Base-by-base conservation (phyloP, 371 early-diverging fungal genomes). In the Apophysomyces elegans region DNA sequence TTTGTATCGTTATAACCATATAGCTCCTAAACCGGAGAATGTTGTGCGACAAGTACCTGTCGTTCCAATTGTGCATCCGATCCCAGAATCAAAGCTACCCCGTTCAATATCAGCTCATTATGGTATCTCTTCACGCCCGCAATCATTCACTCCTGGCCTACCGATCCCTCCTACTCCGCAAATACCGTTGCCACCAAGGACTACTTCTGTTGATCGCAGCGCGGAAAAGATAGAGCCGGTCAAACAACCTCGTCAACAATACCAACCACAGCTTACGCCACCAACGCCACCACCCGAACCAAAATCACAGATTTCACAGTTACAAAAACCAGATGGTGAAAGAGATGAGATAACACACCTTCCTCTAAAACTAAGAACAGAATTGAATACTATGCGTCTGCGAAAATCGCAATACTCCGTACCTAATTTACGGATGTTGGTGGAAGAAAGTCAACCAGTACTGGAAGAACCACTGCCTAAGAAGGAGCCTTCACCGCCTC, bases 241-340 rank as follows among this genome's bases (percentile, higher is more conserved):
- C 13, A 45, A 45, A 45, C 46, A 45, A 45, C 16, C 46, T 6
- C 54, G 54, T 9, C 54, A 50, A 21, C 54, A 50, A 21, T 50
- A 50, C 21, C 54, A 50, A 50, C 54, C 54, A 50, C 54, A 50
- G 35, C 54, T 50, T 21, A 50, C 54, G 9, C 54, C 54, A 32
- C 54, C 54, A 16, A 50, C 54, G n/a, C 54, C 54, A 18, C 54
- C 54, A 21, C 54, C 54, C 0, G 54, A 50, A 11, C 54, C 54
- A 18, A 50, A 50, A 50, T 6, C 8, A 5, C 18, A 50, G 0
- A 0, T 21, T 0, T 50, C 7, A 21, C 21, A 50, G 4, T 26
- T 50, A 16, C 21, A 11, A 21, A 50, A 50, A 21, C 54, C 54
- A 50, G 21, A 50, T 26, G 21, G 11, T 50, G 54, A 21, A 21